phyloP scores from a whole-genome alignment of 345 rosid genomes.

The Passiflora organensis region DNA sequence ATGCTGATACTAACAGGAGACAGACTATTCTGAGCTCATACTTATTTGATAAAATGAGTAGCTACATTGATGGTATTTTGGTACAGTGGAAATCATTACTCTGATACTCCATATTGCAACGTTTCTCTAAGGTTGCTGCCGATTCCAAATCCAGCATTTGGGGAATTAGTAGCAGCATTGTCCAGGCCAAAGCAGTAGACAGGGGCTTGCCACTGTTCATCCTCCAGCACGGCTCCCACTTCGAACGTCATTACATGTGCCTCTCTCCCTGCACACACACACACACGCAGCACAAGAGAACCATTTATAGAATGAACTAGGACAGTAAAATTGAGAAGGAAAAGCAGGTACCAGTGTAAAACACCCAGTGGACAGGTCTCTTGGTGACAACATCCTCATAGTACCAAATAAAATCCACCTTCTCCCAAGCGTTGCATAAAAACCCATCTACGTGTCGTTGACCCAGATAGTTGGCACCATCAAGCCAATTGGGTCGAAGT shows the following conservation, averaged over 20 bases:
- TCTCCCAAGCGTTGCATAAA: conserved; percentile 59
- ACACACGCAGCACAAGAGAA: neutral
- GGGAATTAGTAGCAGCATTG: neutral
- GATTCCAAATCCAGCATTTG: neutral
- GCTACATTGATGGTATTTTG: too few relatives aligned
- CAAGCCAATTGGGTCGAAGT: conserved; percentile 57
- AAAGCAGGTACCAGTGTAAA: conserved; percentile 39
- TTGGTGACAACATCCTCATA: conserved; percentile 53
- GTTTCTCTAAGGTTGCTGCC: neutral
- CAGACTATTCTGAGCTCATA: too few relatives aligned
- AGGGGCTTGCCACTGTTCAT: conserved; percentile 61
- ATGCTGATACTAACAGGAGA: too few relatives aligned
- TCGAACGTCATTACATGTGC: conserved; percentile 64
- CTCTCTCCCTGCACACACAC: conserved; percentile 37
- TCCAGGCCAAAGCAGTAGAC: conserved; percentile 37
- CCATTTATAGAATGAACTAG: neutral
- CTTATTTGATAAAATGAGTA: too few relatives aligned
- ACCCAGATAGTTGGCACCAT: conserved; percentile 51
- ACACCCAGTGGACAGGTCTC: conserved; percentile 52
- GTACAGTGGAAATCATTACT: too few relatives aligned
- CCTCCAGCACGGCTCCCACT: conserved; percentile 56
- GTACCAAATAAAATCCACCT: conserved; percentile 54
- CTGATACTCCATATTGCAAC: conserved; percentile 1
- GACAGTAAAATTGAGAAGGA: too few relatives aligned
- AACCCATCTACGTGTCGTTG: conserved; percentile 46